Evolutionary conservation across 2,329 filamentous ascomycete genomes (phyloP), one percentile per base, ranked within the genome.

Genomic region (Aureobasidium subglaciale): DNA sequence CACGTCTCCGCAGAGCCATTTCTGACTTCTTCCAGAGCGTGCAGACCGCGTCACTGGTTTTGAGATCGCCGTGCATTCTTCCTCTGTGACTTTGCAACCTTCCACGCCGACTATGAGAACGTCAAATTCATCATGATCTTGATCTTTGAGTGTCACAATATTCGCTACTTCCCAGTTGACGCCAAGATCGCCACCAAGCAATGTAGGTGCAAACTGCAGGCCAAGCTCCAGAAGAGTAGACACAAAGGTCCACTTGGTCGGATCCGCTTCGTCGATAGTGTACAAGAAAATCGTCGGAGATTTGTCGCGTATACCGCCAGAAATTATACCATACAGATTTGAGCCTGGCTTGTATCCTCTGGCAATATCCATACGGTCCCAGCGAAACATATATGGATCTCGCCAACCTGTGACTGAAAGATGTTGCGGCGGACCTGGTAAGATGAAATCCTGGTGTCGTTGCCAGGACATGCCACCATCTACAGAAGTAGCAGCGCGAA

Each of bases 101-200:
- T 48, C 45, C 0, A 13, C 16, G 15, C 45, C 45, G 4, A 35
- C 16, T 2, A 48, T 11, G 8, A 65, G 20, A 59, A 49, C 1
- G 55, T 57, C 3, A 61, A 60, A 8, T 67, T 62, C 1, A 66
- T 15, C 11, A 57, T 61, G 11, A n/a, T 16, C 11, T 16, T 8
- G 15, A 15, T 74, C 69, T 1, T 56, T 60, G 15, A 79, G 64
- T 0, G 71, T 74, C 59, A 74, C 64, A 42, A 78, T 71, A 59
- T 76, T 78, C 20, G 70, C 72, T 9, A 75, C 74, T 59, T 80
- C 77, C 75, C 76, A 79, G 50, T 80, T 80, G 9, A 73, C 66
- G 0, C 77, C 78, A 10, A 77, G 67, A 41, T 79, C 75, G 2
- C 77, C 75, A 0, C 71, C 73, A 76, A 78, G 80, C 43, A 67